Conservation (phyloP, 2,329 filamentous ascomycete species). For the Cercospora sp. region DNA sequence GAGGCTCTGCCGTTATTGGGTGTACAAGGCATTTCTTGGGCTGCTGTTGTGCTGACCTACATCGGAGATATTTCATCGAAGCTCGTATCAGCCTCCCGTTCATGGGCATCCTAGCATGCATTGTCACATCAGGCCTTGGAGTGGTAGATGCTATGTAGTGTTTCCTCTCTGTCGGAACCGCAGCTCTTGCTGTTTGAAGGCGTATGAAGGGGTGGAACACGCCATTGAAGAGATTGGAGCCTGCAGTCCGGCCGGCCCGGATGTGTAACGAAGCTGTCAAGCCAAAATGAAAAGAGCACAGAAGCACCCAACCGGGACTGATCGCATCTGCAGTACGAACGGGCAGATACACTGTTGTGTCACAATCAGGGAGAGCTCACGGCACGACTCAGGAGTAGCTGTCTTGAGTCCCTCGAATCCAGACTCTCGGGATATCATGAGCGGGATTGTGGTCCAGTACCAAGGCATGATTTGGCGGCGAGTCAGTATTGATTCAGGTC, state of each 20-base stretch:
- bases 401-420: background rate
- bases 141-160: background rate
- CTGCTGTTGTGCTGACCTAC: background rate
- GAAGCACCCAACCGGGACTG: background rate
- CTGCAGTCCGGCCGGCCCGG: background rate
- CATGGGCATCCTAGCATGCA: background rate
- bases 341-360: background rate
- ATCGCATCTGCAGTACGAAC: background rate
- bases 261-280: constrained; percentile 2
- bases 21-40: background rate
- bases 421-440: background rate
- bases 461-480: background rate
- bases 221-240: background rate
- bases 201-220: background rate
- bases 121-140: background rate
- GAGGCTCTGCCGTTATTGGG: background rate
- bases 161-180: background rate
- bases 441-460: background rate
- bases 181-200: background rate
- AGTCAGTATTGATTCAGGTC: background rate
- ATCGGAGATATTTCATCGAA: background rate
- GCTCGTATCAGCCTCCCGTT: background rate
- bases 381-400: background rate
- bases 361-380: background rate
- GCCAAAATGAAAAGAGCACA: background rate